Evolutionary conservation across 441 rosid species (phyloP).

Genomic region (Bruguiera hainesii): DNA sequence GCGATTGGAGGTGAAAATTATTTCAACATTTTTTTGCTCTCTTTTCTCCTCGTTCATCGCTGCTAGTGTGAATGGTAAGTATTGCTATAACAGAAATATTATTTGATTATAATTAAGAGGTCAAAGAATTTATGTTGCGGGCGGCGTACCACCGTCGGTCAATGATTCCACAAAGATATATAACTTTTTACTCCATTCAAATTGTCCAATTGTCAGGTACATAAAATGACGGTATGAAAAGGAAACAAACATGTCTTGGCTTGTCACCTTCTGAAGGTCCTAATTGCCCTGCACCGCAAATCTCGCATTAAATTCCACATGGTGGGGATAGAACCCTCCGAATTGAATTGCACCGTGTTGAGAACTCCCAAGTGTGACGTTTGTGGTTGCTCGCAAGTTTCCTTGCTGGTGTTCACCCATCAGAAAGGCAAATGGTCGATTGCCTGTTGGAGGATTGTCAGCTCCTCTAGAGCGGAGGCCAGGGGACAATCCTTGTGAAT

Average conservation of each 20-base stretch:
- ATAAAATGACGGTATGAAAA: background rate
- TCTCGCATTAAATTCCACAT: slow-evolving; percentile 32
- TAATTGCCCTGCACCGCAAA: slow-evolving; percentile 21
- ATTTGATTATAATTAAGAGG: no score
- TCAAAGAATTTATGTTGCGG: no score
- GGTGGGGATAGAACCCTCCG: slow-evolving; percentile 17
- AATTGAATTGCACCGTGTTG: slow-evolving; percentile 3
- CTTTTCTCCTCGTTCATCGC: no score
- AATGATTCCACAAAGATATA: background rate
- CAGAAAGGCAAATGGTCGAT: slow-evolving; percentile 30
- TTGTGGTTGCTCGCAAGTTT: slow-evolving; percentile 18
- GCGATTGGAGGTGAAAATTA: no score
- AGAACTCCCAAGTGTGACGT: slow-evolving; percentile 13
- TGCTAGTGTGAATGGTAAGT: no score
- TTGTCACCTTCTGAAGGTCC: slow-evolving; percentile 18
- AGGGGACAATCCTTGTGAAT: slow-evolving; percentile 46
- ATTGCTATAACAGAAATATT: no score
- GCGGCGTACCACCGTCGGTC: no score
- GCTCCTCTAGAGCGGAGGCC: slow-evolving; percentile 14
- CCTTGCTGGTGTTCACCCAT: slow-evolving; percentile 14
- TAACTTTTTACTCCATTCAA: background rate
- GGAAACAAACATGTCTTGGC: slow-evolving; percentile 14
- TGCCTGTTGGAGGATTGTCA: slow-evolving; percentile 5
- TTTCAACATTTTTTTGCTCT: no score
- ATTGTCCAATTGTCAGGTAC: background rate